Conservation (phyloP, 768 basidiomycete species). For the Calvatia gigantea region DNA sequence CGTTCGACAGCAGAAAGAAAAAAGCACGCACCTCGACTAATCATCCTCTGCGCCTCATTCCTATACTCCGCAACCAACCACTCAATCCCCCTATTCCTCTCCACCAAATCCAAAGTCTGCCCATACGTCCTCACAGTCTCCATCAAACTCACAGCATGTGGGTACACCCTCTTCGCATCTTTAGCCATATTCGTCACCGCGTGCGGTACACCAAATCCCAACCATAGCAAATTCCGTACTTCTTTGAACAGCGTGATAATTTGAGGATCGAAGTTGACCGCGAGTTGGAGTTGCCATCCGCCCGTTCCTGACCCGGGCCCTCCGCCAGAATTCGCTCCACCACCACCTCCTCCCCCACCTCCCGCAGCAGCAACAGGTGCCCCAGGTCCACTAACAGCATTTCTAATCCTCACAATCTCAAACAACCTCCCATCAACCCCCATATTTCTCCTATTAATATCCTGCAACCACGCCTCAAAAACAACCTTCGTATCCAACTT, state of each 20-base stretch:
- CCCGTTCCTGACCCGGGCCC: not conserved
- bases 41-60: conserved; percentile 92
- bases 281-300: conserved; percentile 76
- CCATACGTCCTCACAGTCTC: conserved; percentile 98
- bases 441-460: conserved; percentile 92
- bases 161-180: conserved; percentile 97
- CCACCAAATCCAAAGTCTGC: conserved; percentile 90
- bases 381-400: conserved; percentile 27
- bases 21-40: conserved; percentile 67
- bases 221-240: conserved; percentile 92
- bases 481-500: conserved; percentile 94
- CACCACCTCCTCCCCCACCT: conserved; percentile 61
- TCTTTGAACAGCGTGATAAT: conserved; percentile 99
- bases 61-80: conserved; percentile 94
- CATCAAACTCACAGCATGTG: conserved; percentile 97
- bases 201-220: conserved; percentile 94
- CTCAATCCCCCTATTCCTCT: conserved; percentile 87
- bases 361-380: conserved; percentile 74
- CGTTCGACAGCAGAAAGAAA: not conserved
- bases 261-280: conserved; percentile 97
- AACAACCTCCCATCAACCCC: conserved; percentile 89
- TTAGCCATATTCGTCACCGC: conserved; percentile 95
- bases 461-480: conserved; percentile 94
- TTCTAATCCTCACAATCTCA: conserved; percentile 69
- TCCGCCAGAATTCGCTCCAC: conserved; percentile 38